Evolutionary conservation across 2,329 filamentous ascomycete genomes (phyloP).

Genomic region (Verticillium tricorpus): DNA sequence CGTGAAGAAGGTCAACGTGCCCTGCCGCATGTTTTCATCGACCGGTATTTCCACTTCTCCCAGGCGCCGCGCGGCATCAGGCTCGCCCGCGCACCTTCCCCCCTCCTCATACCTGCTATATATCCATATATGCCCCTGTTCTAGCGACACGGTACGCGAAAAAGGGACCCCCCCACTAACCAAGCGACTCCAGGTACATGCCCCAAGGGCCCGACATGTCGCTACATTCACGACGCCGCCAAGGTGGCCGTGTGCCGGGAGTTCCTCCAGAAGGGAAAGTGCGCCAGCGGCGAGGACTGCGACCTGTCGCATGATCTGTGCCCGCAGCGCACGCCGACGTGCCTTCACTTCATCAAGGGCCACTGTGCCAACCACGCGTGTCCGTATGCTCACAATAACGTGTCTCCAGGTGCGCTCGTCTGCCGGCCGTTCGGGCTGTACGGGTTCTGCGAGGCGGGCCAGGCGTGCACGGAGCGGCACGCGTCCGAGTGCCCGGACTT

Average conservation of each 20-base stretch:
- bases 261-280: conserved; percentile 74
- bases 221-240: conserved; percentile 75
- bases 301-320: conserved; percentile 85
- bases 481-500: conserved; percentile 93
- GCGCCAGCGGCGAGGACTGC: conserved; percentile 72
- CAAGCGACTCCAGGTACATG: conserved; percentile 65
- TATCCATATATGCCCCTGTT: background rate
- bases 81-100: background rate
- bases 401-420: conserved; percentile 71
- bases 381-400: conserved; percentile 78
- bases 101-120: too few species aligned
- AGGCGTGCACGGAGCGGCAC: conserved; percentile 74
- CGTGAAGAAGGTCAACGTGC: conserved; percentile 66
- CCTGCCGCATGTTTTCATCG: conserved; percentile 68
- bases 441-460: conserved; percentile 85
- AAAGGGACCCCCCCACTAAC: conserved; percentile 39
- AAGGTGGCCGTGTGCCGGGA: conserved; percentile 91
- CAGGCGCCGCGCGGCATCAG: conserved; percentile 19
- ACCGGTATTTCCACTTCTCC: conserved; percentile 58
- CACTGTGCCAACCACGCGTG: conserved; percentile 85
- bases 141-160: conserved; percentile 21
- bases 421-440: conserved; percentile 80
- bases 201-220: conserved; percentile 73
- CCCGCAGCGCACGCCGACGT: conserved; percentile 79
- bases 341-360: conserved; percentile 84